phyloP scores from a whole-genome alignment of 1,139 yeast species.

The Blastobotrys buckinghamii region DNA sequence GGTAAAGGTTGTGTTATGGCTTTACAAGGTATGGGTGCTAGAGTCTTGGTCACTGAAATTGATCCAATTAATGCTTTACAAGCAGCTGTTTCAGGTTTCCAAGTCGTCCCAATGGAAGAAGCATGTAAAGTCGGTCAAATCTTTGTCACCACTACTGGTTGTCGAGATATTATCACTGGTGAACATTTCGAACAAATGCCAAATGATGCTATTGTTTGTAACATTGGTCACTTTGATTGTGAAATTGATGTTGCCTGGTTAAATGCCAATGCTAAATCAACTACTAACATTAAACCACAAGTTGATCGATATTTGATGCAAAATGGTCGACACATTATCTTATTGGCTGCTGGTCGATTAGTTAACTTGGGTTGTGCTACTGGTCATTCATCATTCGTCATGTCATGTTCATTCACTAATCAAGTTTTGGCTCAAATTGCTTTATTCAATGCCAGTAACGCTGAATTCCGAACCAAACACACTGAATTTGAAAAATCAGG shows the following conservation, averaged over 20 bases:
- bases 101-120: slow-evolving; percentile 94
- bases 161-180: slow-evolving; percentile 95
- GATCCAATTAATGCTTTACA: slow-evolving; percentile 99
- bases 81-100: slow-evolving; percentile 99
- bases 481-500: slow-evolving; percentile 93
- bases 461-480: slow-evolving; percentile 69
- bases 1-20: slow-evolving; percentile 99
- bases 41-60: slow-evolving; percentile 94
- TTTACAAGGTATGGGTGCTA: slow-evolving; percentile 98
- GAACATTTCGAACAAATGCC: slow-evolving; percentile 90
- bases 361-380: slow-evolving; percentile 99
- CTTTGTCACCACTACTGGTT: slow-evolving; percentile 99
- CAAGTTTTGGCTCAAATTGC: slow-evolving; percentile 99
- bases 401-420: slow-evolving; percentile 99
- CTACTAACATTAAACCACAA: slow-evolving; percentile 93
- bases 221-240: slow-evolving; percentile 99
- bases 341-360: slow-evolving; percentile 99
- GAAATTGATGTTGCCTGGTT: slow-evolving; percentile 68
- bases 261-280: slow-evolving; percentile 36
- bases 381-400: slow-evolving; percentile 98
- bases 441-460: slow-evolving; percentile 85
- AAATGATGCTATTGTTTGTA: slow-evolving; percentile 99
- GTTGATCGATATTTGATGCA: slow-evolving; percentile 95
- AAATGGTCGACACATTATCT: slow-evolving; percentile 89
- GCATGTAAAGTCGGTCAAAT: slow-evolving; percentile 94